phyloP scores from a whole-genome alignment of 1,139 yeast species.

The Taphrina wiesneri region DNA sequence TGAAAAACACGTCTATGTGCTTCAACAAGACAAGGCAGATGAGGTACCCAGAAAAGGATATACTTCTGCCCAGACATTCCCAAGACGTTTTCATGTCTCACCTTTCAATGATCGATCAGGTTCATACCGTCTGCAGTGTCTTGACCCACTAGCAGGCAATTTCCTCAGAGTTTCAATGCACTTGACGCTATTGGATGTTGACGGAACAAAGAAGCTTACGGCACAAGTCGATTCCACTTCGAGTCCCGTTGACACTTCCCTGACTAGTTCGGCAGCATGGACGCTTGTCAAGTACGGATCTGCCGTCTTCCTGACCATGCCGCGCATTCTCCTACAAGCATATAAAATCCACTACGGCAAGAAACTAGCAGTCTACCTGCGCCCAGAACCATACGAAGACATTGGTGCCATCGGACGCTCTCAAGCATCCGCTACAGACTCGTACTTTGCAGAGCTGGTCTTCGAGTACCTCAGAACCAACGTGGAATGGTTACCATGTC shows the following conservation, averaged over 20 bases:
- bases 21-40: conserved; percentile 5
- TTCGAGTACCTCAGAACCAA: not conserved
- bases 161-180: conserved; percentile 18
- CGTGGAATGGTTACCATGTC: not conserved
- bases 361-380: conserved; percentile 23
- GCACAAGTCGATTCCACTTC: conserved; percentile 30
- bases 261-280: not conserved
- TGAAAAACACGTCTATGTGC: conserved; percentile 30
- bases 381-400: conserved; percentile 31
- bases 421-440: conserved; percentile 5
- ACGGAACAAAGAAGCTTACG: conserved; percentile 27
- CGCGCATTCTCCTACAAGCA: conserved; percentile 28
- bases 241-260: conserved; percentile 3
- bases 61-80: conserved; percentile 16
- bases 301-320: conserved; percentile 32
- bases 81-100: conserved; percentile 32
- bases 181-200: conserved; percentile 12
- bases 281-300: not conserved
- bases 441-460: conserved; percentile 3
- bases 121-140: conserved; percentile 19
- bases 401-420: conserved; percentile 20
- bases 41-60: conserved; percentile 5
- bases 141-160: conserved; percentile 4
- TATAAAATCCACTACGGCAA: conserved; percentile 22
- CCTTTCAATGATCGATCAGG: conserved; percentile 34